Evolutionary conservation across 345 rosid genomes (phyloP), one percentile per base, ranked within the genome.

Genomic region (Nephelium lappaceum): DNA sequence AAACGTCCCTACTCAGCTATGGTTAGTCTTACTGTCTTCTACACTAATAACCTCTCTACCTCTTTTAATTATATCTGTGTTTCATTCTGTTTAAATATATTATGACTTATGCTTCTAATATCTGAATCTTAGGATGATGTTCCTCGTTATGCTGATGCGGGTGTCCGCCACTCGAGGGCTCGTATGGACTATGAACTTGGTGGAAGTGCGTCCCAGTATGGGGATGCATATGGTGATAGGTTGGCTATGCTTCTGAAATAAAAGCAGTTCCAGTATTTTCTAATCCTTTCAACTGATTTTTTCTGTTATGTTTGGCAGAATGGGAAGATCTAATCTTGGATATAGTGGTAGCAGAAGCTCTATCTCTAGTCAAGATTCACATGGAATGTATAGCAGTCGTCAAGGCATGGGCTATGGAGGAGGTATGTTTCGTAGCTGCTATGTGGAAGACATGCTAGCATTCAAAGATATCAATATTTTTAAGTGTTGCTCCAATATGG

Each of bases 151-250:
- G 92, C 89, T 79, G 99, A 93, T 47, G 79, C 81, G 0, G 84
- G 87, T 72, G 78, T 86, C 69, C 95, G 97, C 61, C 97, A 89
- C 81, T 89, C 98, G 3, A 96, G 99, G 85, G 87, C 99, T 55
- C 95, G 98, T 67, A 69, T 96, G 80, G 99, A 96, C 83, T 94
- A 94, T 83, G 97, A 96, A 63, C 82, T 87, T 67, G 82, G 85
- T 73, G 79, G 88, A 11, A 81, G 87, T 81, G 83, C 94, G 70
- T 87, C 97, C 82, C 94, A 88, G 23, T 96, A 94, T 73, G 91
- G 81, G 10, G 99, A 96, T 77, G 85, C 93, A 60, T 96, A 91
- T 76, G 87, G 89, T 69, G 98, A 96, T 81, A 89, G 98, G 99
- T 96, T 75, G 74, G 39, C 77, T 69, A 23, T 51, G 21, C 21